These are phyloP conservation scores for Peronospora farinosa DNA, from an alignment of 352 stramenopile species.

Conservation along the genomic window DNA sequence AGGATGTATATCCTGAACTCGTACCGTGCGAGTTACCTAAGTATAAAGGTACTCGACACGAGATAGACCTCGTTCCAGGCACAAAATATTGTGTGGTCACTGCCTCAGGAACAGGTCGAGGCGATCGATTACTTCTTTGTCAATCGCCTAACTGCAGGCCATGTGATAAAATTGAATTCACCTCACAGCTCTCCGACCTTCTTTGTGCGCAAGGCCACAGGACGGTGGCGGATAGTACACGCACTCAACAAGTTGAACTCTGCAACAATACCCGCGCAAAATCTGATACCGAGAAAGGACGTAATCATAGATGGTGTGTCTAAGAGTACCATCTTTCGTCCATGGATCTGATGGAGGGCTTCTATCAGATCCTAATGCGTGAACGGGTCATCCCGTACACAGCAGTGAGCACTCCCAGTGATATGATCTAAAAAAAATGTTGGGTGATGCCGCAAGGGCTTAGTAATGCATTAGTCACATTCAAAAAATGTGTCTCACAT, in stretches of 20 bases:
- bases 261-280: too few relatives aligned
- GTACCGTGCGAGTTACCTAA: background rate
- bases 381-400: too few relatives aligned
- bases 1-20: background rate
- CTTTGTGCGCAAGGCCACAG: background rate
- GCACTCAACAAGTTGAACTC: conserved; percentile 1
- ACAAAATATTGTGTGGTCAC: background rate
- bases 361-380: too few relatives aligned
- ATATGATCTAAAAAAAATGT: too few relatives aligned
- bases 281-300: too few relatives aligned
- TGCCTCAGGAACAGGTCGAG: background rate
- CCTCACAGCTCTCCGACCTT: background rate
- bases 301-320: too few relatives aligned
- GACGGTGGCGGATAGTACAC: background rate
- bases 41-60: background rate
- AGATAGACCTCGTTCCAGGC: background rate
- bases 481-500: too few relatives aligned
- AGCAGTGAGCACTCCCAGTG: too few relatives aligned
- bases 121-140: background rate
- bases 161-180: background rate
- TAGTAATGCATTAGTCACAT: too few relatives aligned
- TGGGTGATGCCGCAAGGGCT: too few relatives aligned
- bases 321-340: too few relatives aligned
- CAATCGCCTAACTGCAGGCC: background rate
- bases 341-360: too few relatives aligned